Base-by-base conservation (phyloP, 2,329 filamentous ascomycete species). In the Anisogramma anomala region DNA sequence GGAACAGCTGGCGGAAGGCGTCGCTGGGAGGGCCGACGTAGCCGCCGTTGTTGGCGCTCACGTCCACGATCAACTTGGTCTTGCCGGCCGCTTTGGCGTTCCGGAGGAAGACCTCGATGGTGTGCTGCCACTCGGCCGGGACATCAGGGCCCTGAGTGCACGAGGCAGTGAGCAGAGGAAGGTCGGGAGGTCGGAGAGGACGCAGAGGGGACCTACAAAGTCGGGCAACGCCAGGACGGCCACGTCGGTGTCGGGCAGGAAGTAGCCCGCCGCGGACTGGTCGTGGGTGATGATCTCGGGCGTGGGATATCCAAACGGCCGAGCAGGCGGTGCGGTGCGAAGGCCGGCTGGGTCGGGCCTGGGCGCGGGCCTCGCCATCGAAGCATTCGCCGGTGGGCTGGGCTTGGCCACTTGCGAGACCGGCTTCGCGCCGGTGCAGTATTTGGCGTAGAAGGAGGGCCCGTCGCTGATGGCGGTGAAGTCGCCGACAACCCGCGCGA, bases 1-100 rank as follows among this genome's bases (percentile, higher is more conserved):
- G 71, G 59, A 74, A 74, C 1, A 75, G 57, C 41, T 64, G 50
- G 45, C 70, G 69, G 61, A 76, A 74, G 15, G 75, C 59, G 49
- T 74, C 71, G 49, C 73, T 72, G 10, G 67, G 71, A 26, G 69
- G 63, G 31, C 73, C 58, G 33, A 75, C 69, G 10, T 63, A 67
- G 7, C 72, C 72, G 26, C 72, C 72, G 2, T 65, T 68, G 42
- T 76, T 76, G n/a, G 66, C 67, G 3, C 63, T 66, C 4, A 77
- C 58, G 46, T 77, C 72, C 20, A 76, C 60, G 23, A 76, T 66
- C 0, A 76, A 61, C 52, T 72, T 74, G 43, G 61, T 74, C 59
- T 72, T 74, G 27, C 68, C 69, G 4, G 61, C 65, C 20, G 62
- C 58, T 36, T 65, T 65, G 22, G 54, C 53, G 3, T 48, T 48